Evolutionary conservation across 2,329 filamentous ascomycete genomes (phyloP).

Genomic region (Verticillium albo-atrum): DNA sequence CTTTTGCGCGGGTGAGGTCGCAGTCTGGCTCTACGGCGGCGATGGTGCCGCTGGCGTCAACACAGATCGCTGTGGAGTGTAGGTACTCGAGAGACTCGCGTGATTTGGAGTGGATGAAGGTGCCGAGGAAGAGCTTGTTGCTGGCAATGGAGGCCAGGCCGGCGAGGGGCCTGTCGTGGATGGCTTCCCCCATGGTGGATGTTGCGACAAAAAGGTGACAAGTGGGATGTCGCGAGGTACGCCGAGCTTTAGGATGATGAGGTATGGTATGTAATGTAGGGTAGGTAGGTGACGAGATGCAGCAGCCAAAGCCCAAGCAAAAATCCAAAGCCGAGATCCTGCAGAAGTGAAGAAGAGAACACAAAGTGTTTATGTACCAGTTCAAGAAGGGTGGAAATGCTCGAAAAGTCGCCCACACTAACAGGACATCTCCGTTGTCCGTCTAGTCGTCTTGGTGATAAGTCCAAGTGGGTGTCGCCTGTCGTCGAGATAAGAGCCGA

Average conservation of each 20-base stretch:
- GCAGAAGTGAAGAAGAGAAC: neutral
- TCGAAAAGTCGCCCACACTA: neutral
- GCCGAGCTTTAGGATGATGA: neutral
- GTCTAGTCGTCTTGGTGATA: neutral
- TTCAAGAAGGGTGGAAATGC: neutral
- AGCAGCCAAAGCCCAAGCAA: neutral
- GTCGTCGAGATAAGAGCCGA: neutral
- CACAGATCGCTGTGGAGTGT: slow-evolving; percentile 44
- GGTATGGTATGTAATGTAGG: neutral
- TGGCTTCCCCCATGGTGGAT: neutral
- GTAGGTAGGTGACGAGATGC: neutral
- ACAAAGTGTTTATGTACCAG: neutral
- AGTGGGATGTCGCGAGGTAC: neutral
- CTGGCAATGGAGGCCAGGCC: neutral
- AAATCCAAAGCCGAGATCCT: neutral
- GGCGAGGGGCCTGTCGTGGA: neutral
- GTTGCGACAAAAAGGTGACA: neutral
- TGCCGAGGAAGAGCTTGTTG: slow-evolving; percentile 48
- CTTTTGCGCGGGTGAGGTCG: slow-evolving; percentile 22
- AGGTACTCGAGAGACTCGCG: slow-evolving; percentile 45
- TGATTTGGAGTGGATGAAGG: slow-evolving; percentile 49
- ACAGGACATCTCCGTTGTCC: neutral
- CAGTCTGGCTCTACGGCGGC: slow-evolving; percentile 37
- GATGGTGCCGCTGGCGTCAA: slow-evolving; percentile 46
- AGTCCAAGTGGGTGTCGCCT: neutral